Percentiles rank a stretch among this genome's conserved stretches.
Conservation (phyloP, 2,329 filamentous ascomycete species). For the Cercospora nicotianae region DNA sequence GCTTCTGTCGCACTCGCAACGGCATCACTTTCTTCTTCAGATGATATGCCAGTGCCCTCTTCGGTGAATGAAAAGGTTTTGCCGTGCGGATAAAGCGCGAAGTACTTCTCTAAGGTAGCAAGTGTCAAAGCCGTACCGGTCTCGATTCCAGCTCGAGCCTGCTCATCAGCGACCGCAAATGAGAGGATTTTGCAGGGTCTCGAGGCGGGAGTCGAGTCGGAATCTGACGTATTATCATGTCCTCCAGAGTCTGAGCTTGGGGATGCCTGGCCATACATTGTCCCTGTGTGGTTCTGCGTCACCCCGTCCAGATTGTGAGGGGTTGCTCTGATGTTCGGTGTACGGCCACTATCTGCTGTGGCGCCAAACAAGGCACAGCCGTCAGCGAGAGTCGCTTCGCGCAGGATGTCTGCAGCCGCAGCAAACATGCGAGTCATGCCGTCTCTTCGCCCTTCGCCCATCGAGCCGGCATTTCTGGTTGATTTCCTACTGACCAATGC, state of each 20-base stretch:
- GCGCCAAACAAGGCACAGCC: constrained; percentile 35
- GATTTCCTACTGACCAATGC: constrained; percentile 21
- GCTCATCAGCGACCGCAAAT: constrained; percentile 29
- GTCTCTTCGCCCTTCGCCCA: constrained; percentile 16
- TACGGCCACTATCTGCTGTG: constrained; percentile 22
- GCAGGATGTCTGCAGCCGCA: constrained; percentile 32
- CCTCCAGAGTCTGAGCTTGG: constrained; percentile 25
- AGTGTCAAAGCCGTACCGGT: constrained; percentile 28
- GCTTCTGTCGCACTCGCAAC: constrained; percentile 22
- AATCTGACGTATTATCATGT: constrained; percentile 28
- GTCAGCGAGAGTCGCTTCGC: constrained; percentile 35
- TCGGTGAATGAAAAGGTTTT: constrained; percentile 34
- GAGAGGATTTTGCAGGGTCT: constrained; percentile 31
- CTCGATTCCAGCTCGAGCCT: constrained; percentile 28
- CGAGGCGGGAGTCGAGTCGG: constrained; percentile 25
- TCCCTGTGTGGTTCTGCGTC: constrained; percentile 5
- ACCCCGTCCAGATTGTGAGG: constrained; percentile 14
- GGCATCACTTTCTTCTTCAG: constrained; percentile 31
- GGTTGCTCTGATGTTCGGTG: constrained; percentile 19
- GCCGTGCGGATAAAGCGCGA: constrained; percentile 31
- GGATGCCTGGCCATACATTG: constrained; percentile 16
- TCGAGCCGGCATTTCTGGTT: constrained; percentile 6
- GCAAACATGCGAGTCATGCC: constrained; percentile 29
- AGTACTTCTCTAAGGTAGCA: constrained; percentile 34
- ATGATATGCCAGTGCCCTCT: constrained; percentile 29